Percentiles rank a stretch among this genome's conserved stretches.
Conservation (phyloP, 2,329 filamentous ascomycete genomes). For the Talaromyces sp. region DNA sequence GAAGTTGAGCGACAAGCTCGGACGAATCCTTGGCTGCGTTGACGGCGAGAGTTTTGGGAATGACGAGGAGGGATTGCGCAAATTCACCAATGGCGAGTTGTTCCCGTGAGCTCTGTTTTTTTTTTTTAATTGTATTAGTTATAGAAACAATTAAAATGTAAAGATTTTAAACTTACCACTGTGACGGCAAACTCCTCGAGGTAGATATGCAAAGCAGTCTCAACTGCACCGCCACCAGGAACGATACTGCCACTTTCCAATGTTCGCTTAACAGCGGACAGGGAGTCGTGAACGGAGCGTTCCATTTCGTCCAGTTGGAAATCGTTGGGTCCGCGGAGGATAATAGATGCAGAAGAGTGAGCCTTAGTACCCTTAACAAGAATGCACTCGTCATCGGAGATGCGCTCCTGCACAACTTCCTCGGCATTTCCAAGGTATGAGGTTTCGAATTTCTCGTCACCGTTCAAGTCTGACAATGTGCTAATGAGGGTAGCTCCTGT, state of each 20-base stretch:
- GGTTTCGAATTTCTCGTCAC: conserved; percentile 92
- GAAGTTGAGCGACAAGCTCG: conserved; percentile 91
- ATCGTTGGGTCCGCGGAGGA: conserved; percentile 92
- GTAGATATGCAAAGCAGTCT: conserved; percentile 99
- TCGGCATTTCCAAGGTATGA: conserved; percentile 87
- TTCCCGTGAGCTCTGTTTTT: conserved; percentile 70
- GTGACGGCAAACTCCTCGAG: conserved; percentile 98
- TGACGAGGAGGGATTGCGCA: conserved; percentile 85
- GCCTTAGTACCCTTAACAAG: conserved; percentile 93
- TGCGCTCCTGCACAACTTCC: conserved; percentile 95
- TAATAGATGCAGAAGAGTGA: conserved; percentile 90
- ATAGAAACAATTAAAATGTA: background rate
- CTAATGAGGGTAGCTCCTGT: conserved; percentile 90
- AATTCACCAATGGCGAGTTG: conserved; percentile 98
- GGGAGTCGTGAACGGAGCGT: conserved; percentile 92
- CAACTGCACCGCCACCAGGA: conserved; percentile 90
- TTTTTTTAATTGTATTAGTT: background rate
- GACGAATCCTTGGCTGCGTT: conserved; percentile 96
- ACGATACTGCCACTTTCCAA: conserved; percentile 96
- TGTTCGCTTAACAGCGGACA: conserved; percentile 95
- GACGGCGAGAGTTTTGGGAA: conserved; percentile 93
- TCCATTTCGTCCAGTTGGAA: conserved; percentile 99
- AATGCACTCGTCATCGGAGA: conserved; percentile 98
- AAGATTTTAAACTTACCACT: conserved; percentile 55
- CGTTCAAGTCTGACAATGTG: conserved; percentile 92